Conservation (phyloP, 2,329 filamentous ascomycete genomes). For the Xylariaceae sp. region DNA sequence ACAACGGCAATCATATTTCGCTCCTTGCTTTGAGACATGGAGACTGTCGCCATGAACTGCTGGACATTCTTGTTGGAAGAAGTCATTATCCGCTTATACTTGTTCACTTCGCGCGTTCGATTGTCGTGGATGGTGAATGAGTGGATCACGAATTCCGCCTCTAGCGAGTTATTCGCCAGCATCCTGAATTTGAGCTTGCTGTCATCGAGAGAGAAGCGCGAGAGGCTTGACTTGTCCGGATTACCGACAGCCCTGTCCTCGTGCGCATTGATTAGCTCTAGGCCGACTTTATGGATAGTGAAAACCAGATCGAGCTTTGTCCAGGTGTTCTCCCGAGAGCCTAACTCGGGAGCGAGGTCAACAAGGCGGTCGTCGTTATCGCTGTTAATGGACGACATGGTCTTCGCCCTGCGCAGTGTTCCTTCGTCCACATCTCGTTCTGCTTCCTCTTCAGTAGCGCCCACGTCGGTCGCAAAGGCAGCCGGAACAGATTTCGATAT, state of each 20-base stretch:
- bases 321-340: constrained; percentile 67
- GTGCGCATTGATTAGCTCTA: constrained; percentile 78
- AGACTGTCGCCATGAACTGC: constrained; percentile 96
- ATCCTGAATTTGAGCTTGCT: constrained; percentile 88
- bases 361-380: constrained; percentile 39
- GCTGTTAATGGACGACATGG: constrained; percentile 34
- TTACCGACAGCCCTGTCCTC: constrained; percentile 74
- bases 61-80: constrained; percentile 91
- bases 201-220: constrained; percentile 89
- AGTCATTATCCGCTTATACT: constrained; percentile 97
- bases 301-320: constrained; percentile 92
- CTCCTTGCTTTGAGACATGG: constrained; percentile 80
- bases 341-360: constrained; percentile 64
- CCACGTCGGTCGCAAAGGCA: constrained; percentile 72
- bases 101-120: constrained; percentile 82
- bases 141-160: constrained; percentile 87
- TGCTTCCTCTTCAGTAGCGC: constrained; percentile 67
- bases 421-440: constrained; percentile 64
- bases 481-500: constrained; percentile 82
- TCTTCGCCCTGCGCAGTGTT: constrained; percentile 45
- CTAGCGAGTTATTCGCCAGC: constrained; percentile 84
- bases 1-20: constrained; percentile 82
- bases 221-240: constrained; percentile 73
- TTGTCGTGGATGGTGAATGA: constrained; percentile 95
- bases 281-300: constrained; percentile 76